Evolutionary conservation across 2,329 filamentous ascomycete genomes (phyloP), one percentile per base, ranked within the genome.

Genomic region (Fusarium newnesense): DNA sequence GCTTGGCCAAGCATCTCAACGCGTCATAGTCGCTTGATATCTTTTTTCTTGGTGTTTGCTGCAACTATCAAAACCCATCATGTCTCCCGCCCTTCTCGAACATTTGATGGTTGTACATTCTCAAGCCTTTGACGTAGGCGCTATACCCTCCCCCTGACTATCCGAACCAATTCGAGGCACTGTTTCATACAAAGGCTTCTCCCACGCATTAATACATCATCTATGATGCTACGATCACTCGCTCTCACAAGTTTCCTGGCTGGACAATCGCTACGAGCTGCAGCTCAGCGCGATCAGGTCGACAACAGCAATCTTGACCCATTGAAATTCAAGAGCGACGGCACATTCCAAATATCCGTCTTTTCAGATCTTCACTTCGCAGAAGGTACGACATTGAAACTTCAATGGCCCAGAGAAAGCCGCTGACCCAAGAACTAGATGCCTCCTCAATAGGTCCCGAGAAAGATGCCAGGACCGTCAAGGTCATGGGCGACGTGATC

Each of bases 401-500:
- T 8, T 4, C 12, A 1, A 24, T 10, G 7, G 0, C 8, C 4
- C 11, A 4, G 36, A 1, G 4, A 40, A 7, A 26, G 2, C 4
- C 11, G 10, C 37, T 74, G 40, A 76, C 19, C 19, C 6, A 49
- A 21, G 2, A 21, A 4, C 4, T 0, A 76, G 75, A 73, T 32
- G 49, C 69, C 10, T 75, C 68, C 2, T 61, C 68, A 16, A 58
- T 47, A 57, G 83, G 83, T 0, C 81, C 82, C 4, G 73, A 79
- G 28, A 82, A 84, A 63, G 83, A 85, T 68, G 63, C 78, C 50
- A 77, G 78, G 21, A 79, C 82, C 2, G 74, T 80, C 47, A 73
- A 75, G n/a, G 82, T 85, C 7, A 79, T 84, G 21, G 73, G 79
- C 12, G 69, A 70, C 8, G 70, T 85, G 19, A 77, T 85, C 1